Percentiles rank a stretch among this genome's conserved stretches.
Conservation (phyloP, 2,329 filamentous ascomycete genomes). For the Lasiodiplodia gonubiensis region DNA sequence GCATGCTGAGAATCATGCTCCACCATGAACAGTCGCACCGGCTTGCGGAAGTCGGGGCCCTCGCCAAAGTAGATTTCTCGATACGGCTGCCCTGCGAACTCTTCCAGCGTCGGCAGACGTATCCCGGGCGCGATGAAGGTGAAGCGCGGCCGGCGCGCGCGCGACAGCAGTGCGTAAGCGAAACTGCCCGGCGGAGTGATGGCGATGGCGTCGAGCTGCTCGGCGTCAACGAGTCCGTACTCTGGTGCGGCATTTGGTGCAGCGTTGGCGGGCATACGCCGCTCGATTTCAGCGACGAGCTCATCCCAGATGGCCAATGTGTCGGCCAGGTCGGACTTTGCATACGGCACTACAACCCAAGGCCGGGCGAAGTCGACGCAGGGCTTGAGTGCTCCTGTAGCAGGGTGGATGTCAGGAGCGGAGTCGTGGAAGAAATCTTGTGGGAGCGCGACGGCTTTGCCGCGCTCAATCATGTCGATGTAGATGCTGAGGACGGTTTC, state of each 20-base stretch:
- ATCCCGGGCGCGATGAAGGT: not conserved
- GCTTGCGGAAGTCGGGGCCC: not conserved
- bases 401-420: not conserved
- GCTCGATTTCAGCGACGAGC: not conserved
- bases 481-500: not conserved
- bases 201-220: not conserved
- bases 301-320: not conserved
- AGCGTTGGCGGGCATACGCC: not conserved
- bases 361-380: not conserved
- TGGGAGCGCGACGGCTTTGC: not conserved
- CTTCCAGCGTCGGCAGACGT: not conserved
- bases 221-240: not conserved
- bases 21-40: not conserved
- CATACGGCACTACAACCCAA: not conserved
- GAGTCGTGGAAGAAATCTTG: too few relatives aligned
- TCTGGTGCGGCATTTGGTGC: not conserved
- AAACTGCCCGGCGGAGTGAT: not conserved
- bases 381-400: not conserved
- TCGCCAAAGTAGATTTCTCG: not conserved
- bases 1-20: not conserved
- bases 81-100: not conserved
- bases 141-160: not conserved
- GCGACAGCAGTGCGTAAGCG: not conserved
- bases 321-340: not conserved
- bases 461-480: conserved; percentile 2